Evolutionary conservation across 2,329 filamentous ascomycete genomes (phyloP).

Genomic region (Pseudogymnoascus sp.): DNA sequence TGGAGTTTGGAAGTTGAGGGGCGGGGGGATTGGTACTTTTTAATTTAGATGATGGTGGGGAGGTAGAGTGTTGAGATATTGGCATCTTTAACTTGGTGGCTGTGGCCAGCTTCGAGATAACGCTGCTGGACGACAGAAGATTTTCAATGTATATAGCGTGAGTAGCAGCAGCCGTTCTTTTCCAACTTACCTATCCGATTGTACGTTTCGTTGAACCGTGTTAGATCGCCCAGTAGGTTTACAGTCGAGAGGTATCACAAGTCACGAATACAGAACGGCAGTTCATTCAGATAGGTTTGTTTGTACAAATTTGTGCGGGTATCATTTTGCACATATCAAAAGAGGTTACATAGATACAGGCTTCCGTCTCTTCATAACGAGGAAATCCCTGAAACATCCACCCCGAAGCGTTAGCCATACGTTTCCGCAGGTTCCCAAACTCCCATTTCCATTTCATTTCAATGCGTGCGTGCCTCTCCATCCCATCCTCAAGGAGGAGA

Average conservation of each 20-base stretch:
- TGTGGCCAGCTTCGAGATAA: not conserved
- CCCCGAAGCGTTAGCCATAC: not conserved
- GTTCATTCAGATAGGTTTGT: not conserved
- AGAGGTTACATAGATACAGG: not conserved
- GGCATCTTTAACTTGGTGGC: not conserved
- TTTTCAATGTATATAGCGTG: not conserved
- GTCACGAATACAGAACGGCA: not conserved
- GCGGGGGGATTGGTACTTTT: not conserved
- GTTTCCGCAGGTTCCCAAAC: not conserved
- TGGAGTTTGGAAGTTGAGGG: not conserved
- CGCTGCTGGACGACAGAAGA: too few species aligned
- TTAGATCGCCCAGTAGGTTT: not conserved
- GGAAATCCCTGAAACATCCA: not conserved
- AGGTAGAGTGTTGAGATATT: not conserved
- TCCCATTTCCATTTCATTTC: not conserved
- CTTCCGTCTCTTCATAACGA: slow-evolving; percentile 3
- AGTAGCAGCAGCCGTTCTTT: not conserved
- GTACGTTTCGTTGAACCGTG: not conserved
- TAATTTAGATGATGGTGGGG: not conserved
- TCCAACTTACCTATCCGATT: not conserved
- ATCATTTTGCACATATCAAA: slow-evolving; percentile 5
- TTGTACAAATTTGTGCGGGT: slow-evolving; percentile 1
- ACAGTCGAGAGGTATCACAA: not conserved
- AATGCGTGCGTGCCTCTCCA: not conserved
- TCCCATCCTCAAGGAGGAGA: not conserved